These are phyloP conservation scores for Choiromyces venosus DNA, from an alignment of 495 filamentous ascomycete genomes.

Conservation along the genomic window DNA sequence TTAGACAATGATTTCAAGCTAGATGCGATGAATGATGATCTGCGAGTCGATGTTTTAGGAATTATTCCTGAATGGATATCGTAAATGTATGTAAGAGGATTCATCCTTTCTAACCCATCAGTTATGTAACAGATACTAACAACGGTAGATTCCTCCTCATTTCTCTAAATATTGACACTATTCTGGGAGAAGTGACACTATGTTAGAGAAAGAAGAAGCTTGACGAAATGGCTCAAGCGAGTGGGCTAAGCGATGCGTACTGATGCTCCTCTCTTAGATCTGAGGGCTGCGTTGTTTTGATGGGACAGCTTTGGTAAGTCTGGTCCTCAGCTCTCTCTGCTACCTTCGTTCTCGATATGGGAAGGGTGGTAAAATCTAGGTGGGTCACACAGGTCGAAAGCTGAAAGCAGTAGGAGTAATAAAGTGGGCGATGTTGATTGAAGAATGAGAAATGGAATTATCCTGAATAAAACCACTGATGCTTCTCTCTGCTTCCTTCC, in stretches of 20 bases:
- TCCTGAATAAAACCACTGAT: no score
- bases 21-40: not conserved
- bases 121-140: not conserved
- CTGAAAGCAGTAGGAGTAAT: no score
- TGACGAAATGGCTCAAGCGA: not conserved
- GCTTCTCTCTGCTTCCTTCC: no score
- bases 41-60: not conserved
- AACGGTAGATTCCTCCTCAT: not conserved
- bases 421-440: no score
- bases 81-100: not conserved
- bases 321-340: no score
- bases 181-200: not conserved
- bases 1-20: not conserved
- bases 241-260: not conserved
- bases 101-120: not conserved
- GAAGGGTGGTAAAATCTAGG: no score
- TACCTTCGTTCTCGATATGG: no score
- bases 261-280: no score
- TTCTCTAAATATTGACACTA: not conserved
- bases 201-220: not conserved
- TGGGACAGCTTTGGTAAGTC: no score
- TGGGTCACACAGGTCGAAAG: no score
- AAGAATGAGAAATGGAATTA: no score
- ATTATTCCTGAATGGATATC: not conserved
- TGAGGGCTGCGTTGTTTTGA: no score